These are phyloP conservation scores for Fusarium guadeloupense DNA, from an alignment of 2,329 filamentous ascomycete species.

Conservation along the genomic window DNA sequence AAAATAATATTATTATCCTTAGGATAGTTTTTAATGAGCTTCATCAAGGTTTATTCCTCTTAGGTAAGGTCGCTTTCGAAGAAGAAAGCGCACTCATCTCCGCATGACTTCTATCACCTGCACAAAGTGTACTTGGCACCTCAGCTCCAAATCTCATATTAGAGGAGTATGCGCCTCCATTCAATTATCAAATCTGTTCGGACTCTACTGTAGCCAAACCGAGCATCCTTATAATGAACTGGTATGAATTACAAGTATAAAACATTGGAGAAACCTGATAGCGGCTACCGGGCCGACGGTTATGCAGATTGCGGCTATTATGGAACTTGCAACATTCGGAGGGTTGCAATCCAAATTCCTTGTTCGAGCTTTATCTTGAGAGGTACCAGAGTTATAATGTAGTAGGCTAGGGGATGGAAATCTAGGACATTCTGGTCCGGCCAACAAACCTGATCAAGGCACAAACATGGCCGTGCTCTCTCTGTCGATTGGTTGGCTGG, in stretches of 20 bases:
- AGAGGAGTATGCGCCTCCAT: no score
- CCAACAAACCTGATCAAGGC: slow-evolving; percentile 30
- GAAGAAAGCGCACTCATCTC: not conserved
- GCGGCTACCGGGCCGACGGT: slow-evolving; percentile 29
- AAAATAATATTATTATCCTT: no score
- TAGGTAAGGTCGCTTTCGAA: no score
- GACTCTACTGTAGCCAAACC: no score
- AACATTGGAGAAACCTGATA: not conserved
- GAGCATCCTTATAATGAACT: no score
- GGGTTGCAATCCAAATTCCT: slow-evolving; percentile 8
- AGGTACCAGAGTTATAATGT: not conserved
- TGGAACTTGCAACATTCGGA: not conserved
- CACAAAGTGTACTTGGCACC: no score
- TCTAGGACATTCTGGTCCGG: slow-evolving; percentile 36
- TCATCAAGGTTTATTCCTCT: no score
- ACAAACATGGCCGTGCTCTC: slow-evolving; percentile 33
- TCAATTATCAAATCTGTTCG: no score
- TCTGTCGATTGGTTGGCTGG: slow-evolving; percentile 26
- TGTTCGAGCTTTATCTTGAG: not conserved
- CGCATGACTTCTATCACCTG: no score
- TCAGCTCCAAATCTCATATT: no score
- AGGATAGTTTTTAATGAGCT: not conserved
- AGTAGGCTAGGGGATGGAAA: slow-evolving; percentile 1
- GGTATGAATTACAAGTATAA: no score
- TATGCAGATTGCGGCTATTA: slow-evolving; percentile 2